phyloP scores from a whole-genome alignment of 2,329 filamentous ascomycete genomes.

The Cadophora luteo-olivacea region DNA sequence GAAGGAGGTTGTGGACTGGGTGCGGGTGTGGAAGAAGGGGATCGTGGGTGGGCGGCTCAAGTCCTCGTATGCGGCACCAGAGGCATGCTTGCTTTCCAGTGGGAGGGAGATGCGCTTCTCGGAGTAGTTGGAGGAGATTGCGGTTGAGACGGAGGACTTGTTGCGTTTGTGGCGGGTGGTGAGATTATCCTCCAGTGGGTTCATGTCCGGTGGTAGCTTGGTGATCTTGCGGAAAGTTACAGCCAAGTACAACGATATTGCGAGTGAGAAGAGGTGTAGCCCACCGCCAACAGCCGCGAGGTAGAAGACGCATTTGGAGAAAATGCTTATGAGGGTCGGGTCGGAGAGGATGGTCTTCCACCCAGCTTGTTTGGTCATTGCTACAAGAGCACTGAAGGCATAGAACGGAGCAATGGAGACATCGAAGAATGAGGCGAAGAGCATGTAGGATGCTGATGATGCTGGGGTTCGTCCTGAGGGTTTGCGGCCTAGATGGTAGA shows the following conservation, averaged over 20 bases:
- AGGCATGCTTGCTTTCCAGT: conserved; percentile 51
- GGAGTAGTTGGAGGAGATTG: conserved; percentile 46
- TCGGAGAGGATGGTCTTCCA: conserved; percentile 76
- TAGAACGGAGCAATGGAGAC: conserved; percentile 61
- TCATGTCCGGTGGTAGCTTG: conserved; percentile 89
- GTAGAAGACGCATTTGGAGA: conserved; percentile 73
- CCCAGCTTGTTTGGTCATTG: conserved; percentile 45
- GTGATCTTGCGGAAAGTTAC: conserved; percentile 83
- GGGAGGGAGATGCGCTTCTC: conserved; percentile 67
- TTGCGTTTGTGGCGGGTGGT: conserved; percentile 86
- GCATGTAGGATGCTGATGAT: conserved; percentile 86
- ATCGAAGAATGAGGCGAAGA: conserved; percentile 81
- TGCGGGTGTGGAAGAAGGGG: conserved; percentile 82
- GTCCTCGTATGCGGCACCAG: conserved; percentile 53
- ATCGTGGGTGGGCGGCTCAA: conserved; percentile 61
- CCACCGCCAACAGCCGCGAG: conserved; percentile 67
- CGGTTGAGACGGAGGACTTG: conserved; percentile 53
- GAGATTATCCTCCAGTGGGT: conserved; percentile 85
- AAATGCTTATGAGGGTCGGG: conserved; percentile 58
- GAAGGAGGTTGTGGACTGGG: conserved; percentile 63
- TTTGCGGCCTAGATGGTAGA: conserved; percentile 79
- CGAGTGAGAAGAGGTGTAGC: conserved; percentile 74
- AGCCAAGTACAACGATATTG: conserved; percentile 76
- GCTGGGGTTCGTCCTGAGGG: conserved; percentile 74
- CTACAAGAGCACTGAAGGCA: conserved; percentile 58